These are phyloP conservation scores for Naganishia friedmannii DNA, from an alignment of 768 basidiomycete species.

Conservation along the genomic window DNA sequence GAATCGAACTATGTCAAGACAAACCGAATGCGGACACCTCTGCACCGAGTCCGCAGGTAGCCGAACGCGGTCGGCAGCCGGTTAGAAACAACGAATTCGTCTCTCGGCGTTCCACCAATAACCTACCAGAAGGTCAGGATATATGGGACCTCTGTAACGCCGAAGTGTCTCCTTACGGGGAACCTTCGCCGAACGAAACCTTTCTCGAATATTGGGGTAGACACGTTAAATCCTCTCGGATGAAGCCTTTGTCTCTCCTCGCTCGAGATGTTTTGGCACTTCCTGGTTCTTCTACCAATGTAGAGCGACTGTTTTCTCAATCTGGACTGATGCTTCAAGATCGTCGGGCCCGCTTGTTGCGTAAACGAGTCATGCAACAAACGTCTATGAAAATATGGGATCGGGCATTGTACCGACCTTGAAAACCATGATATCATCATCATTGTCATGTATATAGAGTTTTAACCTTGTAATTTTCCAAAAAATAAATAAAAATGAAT, in stretches of 20 bases:
- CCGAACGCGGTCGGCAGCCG: background rate
- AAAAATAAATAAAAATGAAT: too few species aligned
- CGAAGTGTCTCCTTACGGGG: background rate
- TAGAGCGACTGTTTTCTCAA: conserved; percentile 3
- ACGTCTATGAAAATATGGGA: too few species aligned
- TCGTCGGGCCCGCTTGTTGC: too few species aligned
- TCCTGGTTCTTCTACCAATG: background rate
- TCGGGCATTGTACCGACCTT: too few species aligned
- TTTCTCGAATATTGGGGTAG: conserved; percentile 6
- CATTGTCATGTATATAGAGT: too few species aligned
- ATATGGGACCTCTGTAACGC: too few species aligned
- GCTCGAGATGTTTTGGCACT: background rate
- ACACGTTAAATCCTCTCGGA: background rate
- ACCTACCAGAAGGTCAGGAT: background rate
- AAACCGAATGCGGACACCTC: background rate
- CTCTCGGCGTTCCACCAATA: background rate
- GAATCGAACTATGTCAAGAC: background rate
- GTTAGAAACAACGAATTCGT: background rate
- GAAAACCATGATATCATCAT: too few species aligned
- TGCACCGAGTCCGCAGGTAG: background rate
- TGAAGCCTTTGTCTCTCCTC: background rate
- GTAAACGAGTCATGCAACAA: too few species aligned
- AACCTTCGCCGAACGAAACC: background rate
- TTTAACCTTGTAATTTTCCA: too few species aligned
- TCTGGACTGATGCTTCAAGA: background rate